Percentiles rank a stretch among this genome's conserved stretches.
Conservation (phyloP, 2,329 filamentous ascomycete genomes). For the Coniochaeta sp. region DNA sequence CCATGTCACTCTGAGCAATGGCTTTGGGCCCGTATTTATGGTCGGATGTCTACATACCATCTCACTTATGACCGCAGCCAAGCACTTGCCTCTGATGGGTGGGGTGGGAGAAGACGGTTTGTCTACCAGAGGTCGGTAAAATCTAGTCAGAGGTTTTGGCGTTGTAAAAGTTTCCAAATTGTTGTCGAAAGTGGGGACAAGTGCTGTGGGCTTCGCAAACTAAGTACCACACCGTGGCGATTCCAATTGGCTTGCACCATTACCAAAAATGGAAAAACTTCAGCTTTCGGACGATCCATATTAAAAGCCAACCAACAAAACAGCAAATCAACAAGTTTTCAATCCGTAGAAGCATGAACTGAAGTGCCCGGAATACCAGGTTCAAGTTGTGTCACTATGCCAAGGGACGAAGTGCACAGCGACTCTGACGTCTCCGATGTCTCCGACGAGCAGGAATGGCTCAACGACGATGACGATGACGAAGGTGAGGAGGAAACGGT, state of each 20-base stretch:
- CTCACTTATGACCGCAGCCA: background rate
- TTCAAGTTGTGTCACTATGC: background rate
- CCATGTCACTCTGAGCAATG: background rate
- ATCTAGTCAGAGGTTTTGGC: no score
- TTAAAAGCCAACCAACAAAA: background rate
- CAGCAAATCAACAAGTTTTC: slow-evolving; percentile 4
- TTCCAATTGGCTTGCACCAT: background rate
- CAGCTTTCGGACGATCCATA: background rate
- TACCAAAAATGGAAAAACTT: slow-evolving; percentile 6
- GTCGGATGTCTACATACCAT: background rate
- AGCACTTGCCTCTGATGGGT: no score
- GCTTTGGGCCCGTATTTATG: background rate
- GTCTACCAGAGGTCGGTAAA: no score
- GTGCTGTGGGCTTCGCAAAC: background rate
- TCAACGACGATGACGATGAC: slow-evolving; percentile 30
- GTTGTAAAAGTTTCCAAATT: background rate
- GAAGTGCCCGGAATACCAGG: background rate
- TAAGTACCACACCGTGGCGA: background rate
- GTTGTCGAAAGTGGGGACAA: background rate
- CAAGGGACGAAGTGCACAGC: slow-evolving; percentile 10
- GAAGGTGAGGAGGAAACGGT: slow-evolving; percentile 55
- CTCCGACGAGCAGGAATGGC: slow-evolving; percentile 26
- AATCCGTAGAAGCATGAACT: slow-evolving; percentile 1
- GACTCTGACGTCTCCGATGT: slow-evolving; percentile 22
- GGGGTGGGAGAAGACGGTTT: no score